Evolutionary conservation across 768 basidiomycete genomes (phyloP), one percentile per base, ranked within the genome.

Genomic region (Phlebiopsis gigantea): DNA sequence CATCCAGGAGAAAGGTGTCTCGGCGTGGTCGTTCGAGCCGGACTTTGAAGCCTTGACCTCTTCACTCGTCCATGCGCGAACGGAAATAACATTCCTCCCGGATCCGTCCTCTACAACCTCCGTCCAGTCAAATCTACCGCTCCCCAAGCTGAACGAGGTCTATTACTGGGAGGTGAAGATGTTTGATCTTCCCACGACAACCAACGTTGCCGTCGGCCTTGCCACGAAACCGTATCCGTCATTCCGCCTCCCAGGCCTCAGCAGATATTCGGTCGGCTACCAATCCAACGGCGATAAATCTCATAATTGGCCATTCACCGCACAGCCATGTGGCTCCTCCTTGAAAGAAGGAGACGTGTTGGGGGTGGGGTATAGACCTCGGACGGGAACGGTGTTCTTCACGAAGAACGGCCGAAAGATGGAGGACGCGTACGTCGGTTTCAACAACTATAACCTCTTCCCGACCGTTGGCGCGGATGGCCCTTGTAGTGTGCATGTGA

Each of bases 101-200:
- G 89, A 95, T 67, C 95, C 97, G 22, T 88, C 91, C 28, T 93
- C 93, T 19, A 88, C 92, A 1, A 95, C 96, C 12, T 92, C 83
- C 58, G 97, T 99, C 9, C 93, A 98, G 75, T 96, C 93, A 49
- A 99, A 98, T 69, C 78, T 99, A 9, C 97, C 97, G 1, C 76
- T 99, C 2, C 97, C 97, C 12, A 98, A 98, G 68, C 78, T 98
- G 49, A 99, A 99, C 73, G 97, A 98, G 70, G 94, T 98, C 12
- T 99, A 99, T 69, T 99, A 99, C 69, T 99, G 92, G 91, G 97
- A 99, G 69, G 90, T 93, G 60, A 99, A 99, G 75, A 91, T 98
- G 90, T 98, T 94, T 68, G 97, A 99, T 73, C 87, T 97, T 54
- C 93, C 95, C 12, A 77, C 82, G 59, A 76, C 81, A 2, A 98